phyloP scores from a whole-genome alignment of 1,284 basidiomycete species.

The Mycena sp. region DNA sequence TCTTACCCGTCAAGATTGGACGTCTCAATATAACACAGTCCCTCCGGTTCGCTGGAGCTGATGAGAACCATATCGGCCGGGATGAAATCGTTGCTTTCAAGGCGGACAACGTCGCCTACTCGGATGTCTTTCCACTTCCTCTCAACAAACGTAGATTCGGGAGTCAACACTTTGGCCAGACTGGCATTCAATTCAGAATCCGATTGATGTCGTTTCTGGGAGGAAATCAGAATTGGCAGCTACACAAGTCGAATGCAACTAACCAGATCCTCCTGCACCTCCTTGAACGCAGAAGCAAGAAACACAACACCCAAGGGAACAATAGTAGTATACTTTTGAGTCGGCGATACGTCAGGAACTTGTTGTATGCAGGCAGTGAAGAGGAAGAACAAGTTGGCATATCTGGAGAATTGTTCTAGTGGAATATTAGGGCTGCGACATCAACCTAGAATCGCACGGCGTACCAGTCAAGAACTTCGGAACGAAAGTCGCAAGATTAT shows the following conservation, averaged over 20 bases:
- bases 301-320: slow-evolving; percentile 91
- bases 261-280: slow-evolving; percentile 93
- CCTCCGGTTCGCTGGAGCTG: slow-evolving; percentile 94
- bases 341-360: slow-evolving; percentile 97
- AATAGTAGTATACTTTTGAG: slow-evolving; percentile 96
- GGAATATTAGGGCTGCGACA: background rate
- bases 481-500: slow-evolving; percentile 89
- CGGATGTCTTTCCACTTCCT: slow-evolving; percentile 90
- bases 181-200: slow-evolving; percentile 94
- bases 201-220: slow-evolving; percentile 93
- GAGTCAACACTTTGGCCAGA: slow-evolving; percentile 79
- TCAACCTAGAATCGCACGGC: slow-evolving; percentile 40
- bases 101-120: slow-evolving; percentile 93
- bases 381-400: slow-evolving; percentile 98
- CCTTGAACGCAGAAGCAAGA: slow-evolving; percentile 96
- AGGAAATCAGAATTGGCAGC: slow-evolving; percentile 24
- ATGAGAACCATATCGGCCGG: slow-evolving; percentile 94
- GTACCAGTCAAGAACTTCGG: slow-evolving; percentile 94
- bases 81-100: slow-evolving; percentile 95
- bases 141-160: slow-evolving; percentile 73
- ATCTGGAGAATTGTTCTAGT: slow-evolving; percentile 97
- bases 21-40: slow-evolving; percentile 97
- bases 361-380: slow-evolving; percentile 99
- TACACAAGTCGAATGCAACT: slow-evolving; percentile 24
- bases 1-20: slow-evolving; percentile 94